These are phyloP conservation scores for Mallotus japonicus DNA, from an alignment of 441 rosid species.

Conservation along the genomic window DNA sequence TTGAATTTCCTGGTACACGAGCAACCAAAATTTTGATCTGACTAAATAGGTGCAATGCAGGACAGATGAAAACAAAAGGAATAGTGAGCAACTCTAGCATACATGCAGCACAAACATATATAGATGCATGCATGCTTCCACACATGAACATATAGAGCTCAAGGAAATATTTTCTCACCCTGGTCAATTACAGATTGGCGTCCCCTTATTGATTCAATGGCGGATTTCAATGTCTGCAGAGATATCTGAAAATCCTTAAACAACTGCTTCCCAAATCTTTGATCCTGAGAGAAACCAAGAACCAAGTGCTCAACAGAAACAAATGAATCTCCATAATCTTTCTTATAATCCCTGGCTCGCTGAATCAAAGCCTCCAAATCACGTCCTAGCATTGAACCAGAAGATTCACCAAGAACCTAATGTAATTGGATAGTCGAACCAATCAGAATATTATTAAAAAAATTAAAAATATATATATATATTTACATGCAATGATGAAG, in stretches of 20 bases:
- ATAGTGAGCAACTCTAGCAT: no score
- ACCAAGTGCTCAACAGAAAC: constrained; percentile 97
- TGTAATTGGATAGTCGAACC: constrained; percentile 5
- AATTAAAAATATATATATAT: no score
- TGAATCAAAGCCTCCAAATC: constrained; percentile 85
- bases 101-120: not conserved
- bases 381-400: constrained; percentile 96
- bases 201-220: constrained; percentile 88
- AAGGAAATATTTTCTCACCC: constrained; percentile 42
- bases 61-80: not conserved
- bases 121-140: not conserved
- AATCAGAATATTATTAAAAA: constrained; percentile 13
- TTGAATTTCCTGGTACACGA: not conserved
- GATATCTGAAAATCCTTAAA: constrained; percentile 85
- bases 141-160: constrained; percentile 4
- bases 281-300: constrained; percentile 76
- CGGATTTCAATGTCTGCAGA: constrained; percentile 63
- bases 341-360: constrained; percentile 85
- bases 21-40: no score
- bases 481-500: not conserved
- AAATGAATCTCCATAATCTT: constrained; percentile 85
- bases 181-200: constrained; percentile 96
- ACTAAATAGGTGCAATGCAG: not conserved
- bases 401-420: constrained; percentile 83
- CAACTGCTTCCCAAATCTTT: constrained; percentile 87